These are phyloP conservation scores for Nannizziopsis barbatae DNA, from an alignment of 2,329 filamentous ascomycete species.

Conservation along the genomic window DNA sequence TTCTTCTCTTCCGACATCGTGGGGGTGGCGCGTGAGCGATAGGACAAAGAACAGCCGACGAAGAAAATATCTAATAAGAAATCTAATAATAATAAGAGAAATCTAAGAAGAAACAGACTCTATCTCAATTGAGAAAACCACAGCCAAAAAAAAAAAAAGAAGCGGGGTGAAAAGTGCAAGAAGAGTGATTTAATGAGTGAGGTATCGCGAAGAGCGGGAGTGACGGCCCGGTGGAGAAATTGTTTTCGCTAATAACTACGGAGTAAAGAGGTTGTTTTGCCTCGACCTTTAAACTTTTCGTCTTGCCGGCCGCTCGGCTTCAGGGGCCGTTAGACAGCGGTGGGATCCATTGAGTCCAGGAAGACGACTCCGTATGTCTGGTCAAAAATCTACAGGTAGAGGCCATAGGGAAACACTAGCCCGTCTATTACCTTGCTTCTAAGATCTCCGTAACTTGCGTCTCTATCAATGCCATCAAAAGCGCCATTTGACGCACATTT, in stretches of 20 bases:
- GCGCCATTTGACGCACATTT: no score
- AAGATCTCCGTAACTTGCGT: not conserved
- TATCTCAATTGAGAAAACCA: slow-evolving; percentile 1
- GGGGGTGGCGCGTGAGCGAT: not conserved
- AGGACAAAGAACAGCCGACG: not conserved
- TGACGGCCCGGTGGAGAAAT: not conserved
- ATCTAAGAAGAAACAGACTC: not conserved
- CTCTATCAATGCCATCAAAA: not conserved
- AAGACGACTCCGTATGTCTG: not conserved
- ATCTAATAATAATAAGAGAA: slow-evolving; percentile 6
- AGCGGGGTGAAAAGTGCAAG: not conserved
- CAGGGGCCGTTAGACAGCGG: not conserved
- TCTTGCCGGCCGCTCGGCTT: not conserved
- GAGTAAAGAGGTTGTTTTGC: slow-evolving; percentile 1
- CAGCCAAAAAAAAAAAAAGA: no score
- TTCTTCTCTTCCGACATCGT: slow-evolving; percentile 55
- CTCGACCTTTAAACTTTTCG: slow-evolving; percentile 4
- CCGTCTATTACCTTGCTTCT: no score
- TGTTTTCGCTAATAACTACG: slow-evolving; percentile 2
- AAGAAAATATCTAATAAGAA: slow-evolving; percentile 4
- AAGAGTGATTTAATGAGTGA: not conserved
- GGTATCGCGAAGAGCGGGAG: not conserved
- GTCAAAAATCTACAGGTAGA: no score
- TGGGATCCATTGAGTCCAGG: not conserved
- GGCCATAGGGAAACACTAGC: no score